Evolutionary conservation across 345 rosid genomes (phyloP).

Genomic region (Capsella bursapastoris): DNA sequence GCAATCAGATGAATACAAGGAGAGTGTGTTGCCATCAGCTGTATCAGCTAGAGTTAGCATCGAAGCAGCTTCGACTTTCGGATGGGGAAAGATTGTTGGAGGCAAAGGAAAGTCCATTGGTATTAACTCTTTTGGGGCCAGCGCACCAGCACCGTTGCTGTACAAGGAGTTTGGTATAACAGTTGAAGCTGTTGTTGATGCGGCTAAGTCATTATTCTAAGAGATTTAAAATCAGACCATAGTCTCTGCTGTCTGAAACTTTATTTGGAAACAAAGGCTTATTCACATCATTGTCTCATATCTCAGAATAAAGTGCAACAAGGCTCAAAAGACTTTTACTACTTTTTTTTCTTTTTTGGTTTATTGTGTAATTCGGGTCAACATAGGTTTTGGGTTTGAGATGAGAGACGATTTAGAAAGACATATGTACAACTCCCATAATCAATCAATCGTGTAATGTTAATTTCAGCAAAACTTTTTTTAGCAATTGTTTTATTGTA

Average conservation of each 20-base stretch:
- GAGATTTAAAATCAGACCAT: slow-evolving; percentile 15
- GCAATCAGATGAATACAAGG: slow-evolving; percentile 81
- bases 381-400: slow-evolving; percentile 42
- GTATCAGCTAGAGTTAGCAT: slow-evolving; percentile 84
- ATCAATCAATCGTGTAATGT: slow-evolving; percentile 25
- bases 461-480: slow-evolving; percentile 4
- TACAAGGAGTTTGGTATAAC: slow-evolving; percentile 87
- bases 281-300: slow-evolving; percentile 35
- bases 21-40: slow-evolving; percentile 72
- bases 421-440: slow-evolving; percentile 30
- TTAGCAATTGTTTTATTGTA: too few relatives aligned
- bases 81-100: slow-evolving; percentile 84
- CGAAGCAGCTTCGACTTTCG: slow-evolving; percentile 88
- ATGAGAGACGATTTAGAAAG: slow-evolving; percentile 36
- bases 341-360: neutral
- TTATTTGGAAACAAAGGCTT: slow-evolving; percentile 28
- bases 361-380: slow-evolving; percentile 40
- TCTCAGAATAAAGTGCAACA: slow-evolving; percentile 40
- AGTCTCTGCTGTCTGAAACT: neutral
- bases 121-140: slow-evolving; percentile 76
- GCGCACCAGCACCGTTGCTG: slow-evolving; percentile 76
- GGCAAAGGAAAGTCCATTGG: slow-evolving; percentile 79
- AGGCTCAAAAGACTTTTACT: slow-evolving; percentile 24
- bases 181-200: slow-evolving; percentile 71
- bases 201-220: slow-evolving; percentile 66